These are phyloP conservation scores for Pleurostoma richardsiae DNA, from an alignment of 2,329 filamentous ascomycete genomes.

Conservation along the genomic window DNA sequence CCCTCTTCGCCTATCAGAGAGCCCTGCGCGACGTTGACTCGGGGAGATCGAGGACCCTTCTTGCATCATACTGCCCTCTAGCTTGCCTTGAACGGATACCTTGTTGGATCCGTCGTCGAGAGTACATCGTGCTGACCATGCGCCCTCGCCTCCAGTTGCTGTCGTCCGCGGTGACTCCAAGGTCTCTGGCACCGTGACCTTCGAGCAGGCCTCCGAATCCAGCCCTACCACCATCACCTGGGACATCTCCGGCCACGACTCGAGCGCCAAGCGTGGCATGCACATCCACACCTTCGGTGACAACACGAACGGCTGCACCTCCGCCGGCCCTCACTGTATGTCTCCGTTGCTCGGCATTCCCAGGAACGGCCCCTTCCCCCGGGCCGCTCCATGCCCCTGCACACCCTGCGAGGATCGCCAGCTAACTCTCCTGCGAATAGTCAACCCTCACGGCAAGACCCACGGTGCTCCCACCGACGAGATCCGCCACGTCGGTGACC, in stretches of 20 bases:
- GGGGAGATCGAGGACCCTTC: too few species aligned
- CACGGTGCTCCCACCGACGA: conserved; percentile 84
- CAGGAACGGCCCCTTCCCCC: not conserved
- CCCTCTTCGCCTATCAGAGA: too few species aligned
- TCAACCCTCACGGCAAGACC: conserved; percentile 91
- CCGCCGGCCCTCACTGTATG: conserved; percentile 94
- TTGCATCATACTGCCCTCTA: too few species aligned
- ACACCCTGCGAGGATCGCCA: not conserved
- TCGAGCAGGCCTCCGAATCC: conserved; percentile 85
- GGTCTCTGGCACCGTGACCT: conserved; percentile 87
- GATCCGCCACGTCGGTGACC: conserved; percentile 90
- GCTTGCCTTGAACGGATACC: not conserved
- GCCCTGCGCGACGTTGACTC: too few species aligned
- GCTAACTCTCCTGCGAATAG: conserved; percentile 36
- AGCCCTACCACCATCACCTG: conserved; percentile 82
- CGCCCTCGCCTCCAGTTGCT: conserved; percentile 59
- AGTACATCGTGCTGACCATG: conserved; percentile 12
- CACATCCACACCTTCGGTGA: conserved; percentile 99
- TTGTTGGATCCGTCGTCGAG: not conserved
- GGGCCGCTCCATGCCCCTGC: too few species aligned
- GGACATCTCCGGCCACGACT: conserved; percentile 87
- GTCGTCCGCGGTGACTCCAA: conserved; percentile 98
- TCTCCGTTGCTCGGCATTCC: conserved; percentile 9
- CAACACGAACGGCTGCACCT: conserved; percentile 99
- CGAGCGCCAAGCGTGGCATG: conserved; percentile 96